These are phyloP conservation scores for Syzygium aqueum DNA, from an alignment of 345 rosid species.

Conservation along the genomic window DNA sequence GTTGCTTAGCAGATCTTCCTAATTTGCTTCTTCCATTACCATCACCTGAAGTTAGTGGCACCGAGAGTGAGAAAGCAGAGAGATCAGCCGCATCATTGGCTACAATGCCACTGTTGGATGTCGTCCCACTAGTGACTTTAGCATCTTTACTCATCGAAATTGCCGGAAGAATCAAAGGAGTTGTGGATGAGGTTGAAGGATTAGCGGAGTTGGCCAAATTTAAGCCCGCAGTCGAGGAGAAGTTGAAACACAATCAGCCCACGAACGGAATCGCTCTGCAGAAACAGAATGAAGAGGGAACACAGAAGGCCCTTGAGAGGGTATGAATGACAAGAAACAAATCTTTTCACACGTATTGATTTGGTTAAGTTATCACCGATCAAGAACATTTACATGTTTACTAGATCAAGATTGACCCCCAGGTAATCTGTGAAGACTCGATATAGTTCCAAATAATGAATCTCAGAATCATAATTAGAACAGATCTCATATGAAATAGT, in stretches of 20 bases:
- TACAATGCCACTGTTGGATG: constrained; percentile 19
- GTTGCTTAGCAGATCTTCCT: constrained; percentile 34
- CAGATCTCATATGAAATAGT: not conserved
- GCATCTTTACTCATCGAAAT: constrained; percentile 49
- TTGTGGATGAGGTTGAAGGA: constrained; percentile 37
- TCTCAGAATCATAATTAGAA: not conserved
- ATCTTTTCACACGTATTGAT: not conserved
- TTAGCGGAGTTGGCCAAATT: constrained; percentile 44
- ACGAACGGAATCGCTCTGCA: not conserved
- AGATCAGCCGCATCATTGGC: constrained; percentile 1
- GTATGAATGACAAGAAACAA: not conserved
- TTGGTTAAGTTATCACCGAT: not conserved
- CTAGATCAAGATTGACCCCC: not conserved
- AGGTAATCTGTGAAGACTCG: not conserved
- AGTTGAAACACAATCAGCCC: not conserved
- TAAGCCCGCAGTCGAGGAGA: constrained; percentile 21
- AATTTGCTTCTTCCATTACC: not conserved
- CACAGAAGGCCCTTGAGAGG: constrained; percentile 1
- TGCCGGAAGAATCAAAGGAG: constrained; percentile 38
- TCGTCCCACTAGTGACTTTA: constrained; percentile 48
- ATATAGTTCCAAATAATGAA: not conserved
- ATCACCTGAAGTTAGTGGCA: not conserved
- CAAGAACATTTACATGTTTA: not conserved
- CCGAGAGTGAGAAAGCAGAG: constrained; percentile 4
- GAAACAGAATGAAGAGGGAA: constrained; percentile 3